Conservation (phyloP, 1,284 basidiomycete species). For the Tylopilus sp. region DNA sequence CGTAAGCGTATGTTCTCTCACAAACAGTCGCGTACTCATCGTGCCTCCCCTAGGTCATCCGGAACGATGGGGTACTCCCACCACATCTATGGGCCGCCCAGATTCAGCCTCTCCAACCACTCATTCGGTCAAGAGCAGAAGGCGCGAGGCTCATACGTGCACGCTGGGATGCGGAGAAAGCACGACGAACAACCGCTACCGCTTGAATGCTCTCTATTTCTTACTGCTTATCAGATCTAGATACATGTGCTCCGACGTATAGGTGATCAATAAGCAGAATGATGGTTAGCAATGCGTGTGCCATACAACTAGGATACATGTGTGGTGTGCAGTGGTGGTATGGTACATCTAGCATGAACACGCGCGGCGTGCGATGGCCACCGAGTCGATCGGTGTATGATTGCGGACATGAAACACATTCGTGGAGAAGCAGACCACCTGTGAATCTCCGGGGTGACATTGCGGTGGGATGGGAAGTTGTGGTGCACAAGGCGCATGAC, state of each 20-base stretch:
- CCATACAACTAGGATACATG: constrained; percentile 16
- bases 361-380: constrained; percentile 27
- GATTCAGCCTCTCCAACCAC: constrained; percentile 48
- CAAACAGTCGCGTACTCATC: constrained; percentile 3
- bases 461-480: background rate
- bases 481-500: background rate
- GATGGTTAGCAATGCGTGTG: constrained; percentile 11
- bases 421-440: background rate
- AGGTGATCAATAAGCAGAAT: constrained; percentile 9
- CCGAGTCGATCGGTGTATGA: constrained; percentile 21
- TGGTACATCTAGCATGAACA: constrained; percentile 15
- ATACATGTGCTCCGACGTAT: constrained; percentile 12
- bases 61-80: constrained; percentile 58
- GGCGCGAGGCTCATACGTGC: constrained; percentile 65
- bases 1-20: constrained; percentile 41
- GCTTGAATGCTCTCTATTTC: constrained; percentile 5
- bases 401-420: constrained; percentile 19
- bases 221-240: constrained; percentile 11
- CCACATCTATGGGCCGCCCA: constrained; percentile 60
- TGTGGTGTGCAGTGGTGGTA: constrained; percentile 10
- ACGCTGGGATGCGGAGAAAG: constrained; percentile 66
- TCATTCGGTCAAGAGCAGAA: constrained; percentile 58
- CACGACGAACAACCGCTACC: constrained; percentile 22
- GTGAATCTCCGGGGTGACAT: background rate
- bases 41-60: constrained; percentile 56